Evolutionary conservation across 371 early-diverging fungal species (phyloP), one percentile per base, ranked within the genome.

Genomic region (Mucor sp.): DNA sequence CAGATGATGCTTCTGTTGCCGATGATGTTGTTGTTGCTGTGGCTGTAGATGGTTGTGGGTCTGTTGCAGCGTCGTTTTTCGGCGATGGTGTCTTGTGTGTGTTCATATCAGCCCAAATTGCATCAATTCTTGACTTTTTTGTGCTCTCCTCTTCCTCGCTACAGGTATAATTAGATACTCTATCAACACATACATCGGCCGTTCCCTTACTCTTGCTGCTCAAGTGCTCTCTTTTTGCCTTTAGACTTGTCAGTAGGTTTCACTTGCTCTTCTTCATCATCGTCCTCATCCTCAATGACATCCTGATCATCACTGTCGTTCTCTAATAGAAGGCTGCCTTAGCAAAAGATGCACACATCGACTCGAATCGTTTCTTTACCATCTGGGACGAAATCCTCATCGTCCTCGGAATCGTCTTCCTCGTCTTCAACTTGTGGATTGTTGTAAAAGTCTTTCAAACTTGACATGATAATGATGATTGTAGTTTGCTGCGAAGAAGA

Each of bases 31-130:
- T 27, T 25, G 55, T 50, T 5, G 30, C 30, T 30, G 66, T 14
- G 6, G 32, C 5, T 8, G 37, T 53, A 4, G 33, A 28, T 58
- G 33, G 8, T 33, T 37, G 14, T 37, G 37, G 37, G 2, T 37
- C 37, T 37, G 37, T 1, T 37, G 37, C 37, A 12, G 25, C 11
- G 12, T 50, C 25, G 7, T 44, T 19, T 44, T 44, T 44, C 8
- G 50, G 8, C 15, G 28, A 5, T 58, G 28, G 23, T 1, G 21
- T 25, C 58, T 65, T 43, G 28, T 60, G 11, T 15, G 44, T 12
- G 9, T 76, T 77, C 74, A 84, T 67, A 8, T 84, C 84, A 19
- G 71, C 74, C 84, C 84, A 84, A n/a, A 84, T 69, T 11, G 80
- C 79, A 35, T 81, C 84, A 19, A 84, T 65, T 39, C 63, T 72